Evolutionary conservation across 2,329 filamentous ascomycete genomes (phyloP).

Genomic region (Clarireedia homoeocarpa): DNA sequence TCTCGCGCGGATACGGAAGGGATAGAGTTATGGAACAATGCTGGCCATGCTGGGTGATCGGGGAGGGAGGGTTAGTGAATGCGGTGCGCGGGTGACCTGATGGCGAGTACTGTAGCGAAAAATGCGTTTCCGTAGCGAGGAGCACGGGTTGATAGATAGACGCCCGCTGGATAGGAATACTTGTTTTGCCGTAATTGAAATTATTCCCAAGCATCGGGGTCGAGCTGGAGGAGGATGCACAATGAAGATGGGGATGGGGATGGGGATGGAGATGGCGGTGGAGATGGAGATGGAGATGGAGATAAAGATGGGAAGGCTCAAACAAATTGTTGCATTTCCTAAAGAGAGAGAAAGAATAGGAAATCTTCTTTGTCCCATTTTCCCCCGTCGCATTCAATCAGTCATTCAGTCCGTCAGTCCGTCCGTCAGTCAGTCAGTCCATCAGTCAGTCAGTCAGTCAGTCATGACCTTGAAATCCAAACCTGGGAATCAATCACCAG

Average conservation of each 20-base stretch:
- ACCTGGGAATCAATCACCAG: neutral
- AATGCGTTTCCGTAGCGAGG: neutral
- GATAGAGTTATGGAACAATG: neutral
- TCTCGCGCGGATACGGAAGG: neutral
- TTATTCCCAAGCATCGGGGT: neutral
- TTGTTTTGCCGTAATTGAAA: neutral
- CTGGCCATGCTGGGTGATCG: neutral
- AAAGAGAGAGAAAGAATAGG: neutral
- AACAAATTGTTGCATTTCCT: too few species aligned
- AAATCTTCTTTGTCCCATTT: neutral
- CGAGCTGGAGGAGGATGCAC: neutral
- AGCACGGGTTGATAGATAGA: neutral
- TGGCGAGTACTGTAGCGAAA: neutral
- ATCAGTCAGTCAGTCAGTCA: neutral
- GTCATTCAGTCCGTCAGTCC: too few species aligned
- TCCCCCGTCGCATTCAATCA: too few species aligned
- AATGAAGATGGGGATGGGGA: neutral
- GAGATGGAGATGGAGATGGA: neutral
- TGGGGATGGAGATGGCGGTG: neutral
- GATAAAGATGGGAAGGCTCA: neutral
- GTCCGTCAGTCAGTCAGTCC: neutral
- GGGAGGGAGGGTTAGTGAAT: neutral
- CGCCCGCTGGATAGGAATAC: neutral
- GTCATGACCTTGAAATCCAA: neutral
- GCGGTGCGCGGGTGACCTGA: neutral